phyloP scores from a whole-genome alignment of 1,284 basidiomycete genomes.

The Vanrija pseudolonga region DNA sequence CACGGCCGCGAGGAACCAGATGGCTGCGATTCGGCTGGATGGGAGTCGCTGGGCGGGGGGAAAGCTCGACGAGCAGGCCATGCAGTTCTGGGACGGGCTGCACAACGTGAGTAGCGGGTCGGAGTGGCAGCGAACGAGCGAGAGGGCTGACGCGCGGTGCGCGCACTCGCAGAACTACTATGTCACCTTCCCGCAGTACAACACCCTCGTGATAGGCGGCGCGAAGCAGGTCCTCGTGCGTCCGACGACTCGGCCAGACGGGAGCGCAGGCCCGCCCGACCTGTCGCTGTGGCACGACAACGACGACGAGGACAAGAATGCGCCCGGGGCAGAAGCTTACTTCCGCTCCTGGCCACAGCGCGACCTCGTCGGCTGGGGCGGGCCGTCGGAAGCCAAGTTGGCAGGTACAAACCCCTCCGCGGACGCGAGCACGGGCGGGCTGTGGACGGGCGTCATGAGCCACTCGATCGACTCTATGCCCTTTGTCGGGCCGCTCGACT shows the following conservation, averaged over 20 bases:
- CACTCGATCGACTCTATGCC: constrained; percentile 28
- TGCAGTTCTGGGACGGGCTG: constrained; percentile 22
- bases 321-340: constrained; percentile 20
- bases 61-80: constrained; percentile 12
- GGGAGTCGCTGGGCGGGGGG: constrained; percentile 9
- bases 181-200: constrained; percentile 23
- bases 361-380: constrained; percentile 20
- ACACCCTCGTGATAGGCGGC: constrained; percentile 27
- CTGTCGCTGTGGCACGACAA: constrained; percentile 15
- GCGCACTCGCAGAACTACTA: constrained; percentile 22
- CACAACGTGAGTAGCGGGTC: constrained; percentile 27
- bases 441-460: constrained; percentile 31
- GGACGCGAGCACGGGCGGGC: constrained; percentile 6
- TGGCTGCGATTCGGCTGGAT: constrained; percentile 24
- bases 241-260: not conserved
- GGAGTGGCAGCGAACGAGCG: too few species aligned
- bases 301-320: constrained; percentile 19
- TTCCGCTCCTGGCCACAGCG: constrained; percentile 17
- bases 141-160: too few species aligned
- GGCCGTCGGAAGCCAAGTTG: constrained; percentile 12
- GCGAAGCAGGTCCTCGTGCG: constrained; percentile 21
- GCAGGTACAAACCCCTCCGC: constrained; percentile 1
- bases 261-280: not conserved
- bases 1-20: constrained; percentile 15
- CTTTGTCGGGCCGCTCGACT: constrained; percentile 20